Base-by-base conservation (phyloP, 2,329 filamentous ascomycete genomes). In the Trichoderma guizhouense region DNA sequence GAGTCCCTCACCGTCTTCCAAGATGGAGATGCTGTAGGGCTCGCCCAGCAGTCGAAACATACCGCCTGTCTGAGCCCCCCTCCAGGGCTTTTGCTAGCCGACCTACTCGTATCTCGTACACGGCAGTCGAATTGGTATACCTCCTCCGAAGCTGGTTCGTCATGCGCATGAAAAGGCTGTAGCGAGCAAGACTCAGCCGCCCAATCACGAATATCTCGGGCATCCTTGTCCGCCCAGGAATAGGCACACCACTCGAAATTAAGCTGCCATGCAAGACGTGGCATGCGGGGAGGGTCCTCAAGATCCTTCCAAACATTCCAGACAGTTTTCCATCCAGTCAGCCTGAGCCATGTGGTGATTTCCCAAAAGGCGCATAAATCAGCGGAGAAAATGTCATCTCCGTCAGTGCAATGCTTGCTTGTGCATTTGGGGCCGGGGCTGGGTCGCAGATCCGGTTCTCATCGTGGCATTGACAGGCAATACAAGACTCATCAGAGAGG, bases 161-260 rank as follows among this genome's bases (percentile, higher is more conserved):
- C 30, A 68, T 68, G 65, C 65, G 65, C 65, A 68, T 68, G 63
- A 68, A 68, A 60, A 18, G 32, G 65, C 36, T 55, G 51, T 18
- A 7, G 60, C 60, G 60, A 43, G 36, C 36, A 18, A 63, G 24
- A 47, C 24, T 43, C 15, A 28, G 60, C 34, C 60, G 60, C 30
- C 64, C 51, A 39, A 28, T 36, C 64, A 39, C 21, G 60, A 24
- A 26, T 39, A 15, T 62, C 21, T 7, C 36, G 32, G 6, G 18
- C 60, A 39, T 28, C 60, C 60, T 7, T 57, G 64, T 12, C 2
- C 24, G 34, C 60, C 32, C 60, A 39, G 34, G 51, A 57, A 67
- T 67, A 67, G 39, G 9, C 62, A 28, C 30, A 43, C 26, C 63
- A 66, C 32, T 39, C 21, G 55, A 60, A n/a, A 69, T 69, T 60